Evolutionary conservation across 768 basidiomycete genomes (phyloP), one percentile per base, ranked within the genome.

Genomic region (Macrocybe gigantea): DNA sequence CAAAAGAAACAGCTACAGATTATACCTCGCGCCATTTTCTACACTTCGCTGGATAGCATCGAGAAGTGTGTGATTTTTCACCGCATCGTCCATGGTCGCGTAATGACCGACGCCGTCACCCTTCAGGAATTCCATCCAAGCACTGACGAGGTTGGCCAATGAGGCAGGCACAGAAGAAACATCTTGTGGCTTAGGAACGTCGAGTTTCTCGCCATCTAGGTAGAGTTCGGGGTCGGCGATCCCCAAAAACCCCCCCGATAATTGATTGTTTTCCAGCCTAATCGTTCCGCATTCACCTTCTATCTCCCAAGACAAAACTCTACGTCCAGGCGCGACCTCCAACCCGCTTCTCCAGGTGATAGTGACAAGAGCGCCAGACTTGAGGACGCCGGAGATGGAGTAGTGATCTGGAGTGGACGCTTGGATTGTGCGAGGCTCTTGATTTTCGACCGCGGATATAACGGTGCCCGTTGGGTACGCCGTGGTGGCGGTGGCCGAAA

Each of bases 221-320:
- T 53, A 67, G 39, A 67, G 32, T 11, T 52, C 49, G 29, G 65
- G 65, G 30, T 62, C 55, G 5, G 13, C 7, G 7, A 65, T 52
- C 38, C 58, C 49, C 38, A 60, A 38, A 36, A 59, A 56, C 1
- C 51, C 51, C 9, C 39, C 43, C 5, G 35, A 38, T 29, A 41
- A 35, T 2, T 38, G 30, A 6, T 59, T 52, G 37, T 49, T 48
- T 41, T 66, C 60, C 0, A 68, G 12, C 6, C 52, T 38, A 37
- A 66, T 63, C 6, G 53, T 52, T 0, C 65, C 66, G 1, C 64
- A 59, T 38, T 67, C 66, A 5, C 67, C 68, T 30, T 68, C 63
- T 31, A 69, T 68, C 47, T 58, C 53, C 67, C 67, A 69, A 6
- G 55, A 34, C 22, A 71, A 54, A 2, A 57, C 52, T 14, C 47